phyloP scores from a whole-genome alignment of 345 rosid species.

The Pelargonium nanum region DNA sequence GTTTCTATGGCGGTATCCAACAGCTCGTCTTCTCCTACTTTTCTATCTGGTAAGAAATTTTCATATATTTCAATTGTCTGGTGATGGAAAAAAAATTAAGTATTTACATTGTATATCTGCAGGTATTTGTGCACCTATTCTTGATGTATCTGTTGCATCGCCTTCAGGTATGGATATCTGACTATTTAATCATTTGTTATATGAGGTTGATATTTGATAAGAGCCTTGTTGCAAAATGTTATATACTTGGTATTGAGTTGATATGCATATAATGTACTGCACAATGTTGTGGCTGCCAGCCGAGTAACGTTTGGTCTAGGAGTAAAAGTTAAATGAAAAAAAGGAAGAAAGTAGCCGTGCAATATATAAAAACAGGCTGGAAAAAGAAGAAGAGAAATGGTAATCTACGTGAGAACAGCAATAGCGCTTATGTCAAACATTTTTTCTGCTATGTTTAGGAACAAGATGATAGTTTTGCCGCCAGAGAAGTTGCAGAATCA shows the following conservation, averaged over 20 bases:
- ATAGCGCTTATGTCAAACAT: background rate
- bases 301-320: too few species aligned
- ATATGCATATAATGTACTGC: too few species aligned
- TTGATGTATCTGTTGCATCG: conserved; percentile 92
- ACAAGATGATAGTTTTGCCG: conserved; percentile 62
- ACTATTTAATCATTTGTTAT: background rate
- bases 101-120: conserved; percentile 18
- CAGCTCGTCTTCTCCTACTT: conserved; percentile 65
- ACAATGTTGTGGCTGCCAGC: too few species aligned
- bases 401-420: background rate
- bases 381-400: background rate
- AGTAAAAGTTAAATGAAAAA: too few species aligned
- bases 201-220: too few species aligned
- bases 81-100: conserved; percentile 1
- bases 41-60: conserved; percentile 65
- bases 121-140: conserved; percentile 95
- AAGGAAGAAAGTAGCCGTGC: background rate
- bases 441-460: conserved; percentile 32
- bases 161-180: conserved; percentile 59
- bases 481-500: conserved; percentile 57
- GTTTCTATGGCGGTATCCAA: conserved; percentile 95
- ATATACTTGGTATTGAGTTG: too few species aligned
- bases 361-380: background rate
- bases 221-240: too few species aligned
- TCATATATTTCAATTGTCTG: conserved; percentile 4